These are phyloP conservation scores for Teratosphaeria nubilosa DNA, from an alignment of 2,329 filamentous ascomycete genomes.

Conservation along the genomic window DNA sequence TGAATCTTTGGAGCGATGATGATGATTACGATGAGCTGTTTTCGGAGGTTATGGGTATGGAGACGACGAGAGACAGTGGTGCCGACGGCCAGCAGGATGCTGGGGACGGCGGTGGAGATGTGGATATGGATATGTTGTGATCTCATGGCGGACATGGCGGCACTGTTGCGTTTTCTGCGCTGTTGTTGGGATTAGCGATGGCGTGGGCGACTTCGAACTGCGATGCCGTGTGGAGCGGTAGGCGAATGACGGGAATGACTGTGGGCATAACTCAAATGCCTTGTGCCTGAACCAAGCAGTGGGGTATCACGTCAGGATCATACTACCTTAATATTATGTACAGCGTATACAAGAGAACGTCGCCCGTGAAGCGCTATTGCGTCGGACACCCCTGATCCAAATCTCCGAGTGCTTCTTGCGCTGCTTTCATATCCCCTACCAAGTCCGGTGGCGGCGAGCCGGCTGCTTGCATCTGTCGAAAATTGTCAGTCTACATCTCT, in stretches of 20 bases:
- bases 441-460: conserved; percentile 85
- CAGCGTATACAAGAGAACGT: conserved; percentile 3
- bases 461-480: conserved; percentile 87
- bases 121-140: conserved; percentile 7
- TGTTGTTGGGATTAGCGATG: conserved; percentile 3
- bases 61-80: conserved; percentile 12
- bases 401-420: conserved; percentile 55
- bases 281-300: not conserved
- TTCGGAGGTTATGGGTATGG: conserved; percentile 50
- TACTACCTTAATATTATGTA: not conserved
- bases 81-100: not conserved
- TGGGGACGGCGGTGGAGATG: not conserved
- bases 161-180: not conserved
- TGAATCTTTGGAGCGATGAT: conserved; percentile 43
- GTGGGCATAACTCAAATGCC: not conserved
- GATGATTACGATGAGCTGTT: conserved; percentile 55
- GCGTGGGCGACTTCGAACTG: conserved; percentile 1
- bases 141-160: not conserved
- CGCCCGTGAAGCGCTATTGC: conserved; percentile 33
- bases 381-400: conserved; percentile 52
- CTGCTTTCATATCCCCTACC: conserved; percentile 78
- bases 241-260: not conserved
- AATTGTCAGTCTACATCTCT: conserved; percentile 1
- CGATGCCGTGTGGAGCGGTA: not conserved
- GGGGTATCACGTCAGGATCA: conserved; percentile 16